Evolutionary conservation across 192 early-diverging fungal genomes (phyloP).

Genomic region (Coemansia sp.): DNA sequence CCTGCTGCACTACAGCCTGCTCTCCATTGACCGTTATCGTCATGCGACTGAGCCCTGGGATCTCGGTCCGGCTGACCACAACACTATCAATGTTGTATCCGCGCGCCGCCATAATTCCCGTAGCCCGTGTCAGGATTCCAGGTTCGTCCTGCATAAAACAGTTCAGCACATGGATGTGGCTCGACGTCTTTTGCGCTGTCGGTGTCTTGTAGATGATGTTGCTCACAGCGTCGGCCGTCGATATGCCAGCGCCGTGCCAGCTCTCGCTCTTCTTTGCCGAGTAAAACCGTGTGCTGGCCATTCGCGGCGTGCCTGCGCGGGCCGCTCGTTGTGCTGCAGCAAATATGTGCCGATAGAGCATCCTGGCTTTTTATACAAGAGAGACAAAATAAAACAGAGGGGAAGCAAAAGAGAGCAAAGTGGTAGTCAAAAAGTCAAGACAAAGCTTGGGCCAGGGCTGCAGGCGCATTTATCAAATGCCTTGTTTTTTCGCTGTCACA

Average conservation of each 20-base stretch:
- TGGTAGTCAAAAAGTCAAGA: not conserved
- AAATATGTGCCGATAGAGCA: constrained; percentile 18
- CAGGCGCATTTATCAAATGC: constrained; percentile 1
- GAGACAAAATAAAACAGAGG: not conserved
- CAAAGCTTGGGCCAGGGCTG: not conserved
- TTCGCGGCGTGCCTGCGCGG: constrained; percentile 10
- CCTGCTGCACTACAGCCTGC: constrained; percentile 82
- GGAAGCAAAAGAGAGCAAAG: not conserved
- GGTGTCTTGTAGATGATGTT: constrained; percentile 54
- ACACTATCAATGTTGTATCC: constrained; percentile 98
- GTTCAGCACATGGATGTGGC: constrained; percentile 77
- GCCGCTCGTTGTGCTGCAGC: constrained; percentile 21
- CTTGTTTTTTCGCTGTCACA: not conserved
- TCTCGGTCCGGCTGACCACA: constrained; percentile 95
- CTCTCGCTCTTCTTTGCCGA: constrained; percentile 14
- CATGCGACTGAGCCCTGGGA: constrained; percentile 88
- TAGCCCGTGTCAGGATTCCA: constrained; percentile 73
- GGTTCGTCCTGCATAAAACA: constrained; percentile 91
- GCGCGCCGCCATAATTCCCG: constrained; percentile 87
- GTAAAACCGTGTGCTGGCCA: constrained; percentile 9
- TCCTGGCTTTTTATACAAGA: not conserved
- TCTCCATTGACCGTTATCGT: constrained; percentile 92
- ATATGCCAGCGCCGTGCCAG: constrained; percentile 14
- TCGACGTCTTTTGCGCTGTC: constrained; percentile 49
- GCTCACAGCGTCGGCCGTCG: constrained; percentile 47